phyloP scores from a whole-genome alignment of 495 filamentous ascomycete species.

The Hypoxylon perforatum region DNA sequence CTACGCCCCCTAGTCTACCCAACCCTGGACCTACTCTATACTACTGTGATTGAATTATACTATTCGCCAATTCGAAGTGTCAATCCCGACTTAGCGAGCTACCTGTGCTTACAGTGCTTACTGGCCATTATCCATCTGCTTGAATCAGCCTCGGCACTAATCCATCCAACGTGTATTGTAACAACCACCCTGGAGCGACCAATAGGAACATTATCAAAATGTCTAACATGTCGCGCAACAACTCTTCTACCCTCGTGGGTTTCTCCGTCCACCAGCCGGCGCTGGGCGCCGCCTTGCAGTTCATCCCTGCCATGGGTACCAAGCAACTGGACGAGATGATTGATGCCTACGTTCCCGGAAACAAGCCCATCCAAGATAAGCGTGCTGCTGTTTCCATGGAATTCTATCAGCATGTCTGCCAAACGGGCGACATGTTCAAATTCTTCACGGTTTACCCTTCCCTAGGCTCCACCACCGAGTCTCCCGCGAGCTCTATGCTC shows the following conservation, averaged over 20 bases:
- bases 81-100: slow-evolving; percentile 24
- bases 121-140: slow-evolving; percentile 17
- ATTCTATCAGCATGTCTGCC: slow-evolving; percentile 59
- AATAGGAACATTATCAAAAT: slow-evolving; percentile 30
- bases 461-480: slow-evolving; percentile 49
- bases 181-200: slow-evolving; percentile 2
- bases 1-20: neutral
- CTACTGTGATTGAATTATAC: neutral
- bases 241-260: slow-evolving; percentile 54
- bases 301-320: slow-evolving; percentile 64
- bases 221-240: slow-evolving; percentile 53
- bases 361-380: slow-evolving; percentile 63
- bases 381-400: slow-evolving; percentile 64
- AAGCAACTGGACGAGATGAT: slow-evolving; percentile 65
- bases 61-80: slow-evolving; percentile 5
- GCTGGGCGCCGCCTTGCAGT: slow-evolving; percentile 62
- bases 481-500: slow-evolving; percentile 52
- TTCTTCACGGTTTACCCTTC: slow-evolving; percentile 61
- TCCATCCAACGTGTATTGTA: slow-evolving; percentile 25
- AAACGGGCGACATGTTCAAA: slow-evolving; percentile 60
- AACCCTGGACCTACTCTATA: neutral
- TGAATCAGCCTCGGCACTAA: slow-evolving; percentile 13
- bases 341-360: slow-evolving; percentile 60
- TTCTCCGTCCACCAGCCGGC: slow-evolving; percentile 62
- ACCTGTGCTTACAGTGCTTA: slow-evolving; percentile 29